Percentiles rank a stretch among this genome's conserved stretches.
phyloP scores from a whole-genome alignment of 2,329 filamentous ascomycete species.

The Trichoderma arundinaceum region DNA sequence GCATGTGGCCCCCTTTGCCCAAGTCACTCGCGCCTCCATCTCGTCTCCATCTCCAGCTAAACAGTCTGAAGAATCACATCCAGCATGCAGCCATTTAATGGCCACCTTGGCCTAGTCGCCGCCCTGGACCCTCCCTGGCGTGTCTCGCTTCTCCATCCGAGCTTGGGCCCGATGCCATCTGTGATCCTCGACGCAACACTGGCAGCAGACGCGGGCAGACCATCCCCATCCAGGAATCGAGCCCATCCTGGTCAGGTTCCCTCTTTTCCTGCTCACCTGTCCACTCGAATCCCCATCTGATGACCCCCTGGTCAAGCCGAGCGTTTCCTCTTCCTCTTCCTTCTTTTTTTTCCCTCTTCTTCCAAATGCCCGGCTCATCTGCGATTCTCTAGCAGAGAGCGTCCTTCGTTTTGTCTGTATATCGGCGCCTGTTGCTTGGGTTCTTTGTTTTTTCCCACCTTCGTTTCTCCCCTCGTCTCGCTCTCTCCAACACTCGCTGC shows the following conservation, averaged over 20 bases:
- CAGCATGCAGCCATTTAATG: background rate
- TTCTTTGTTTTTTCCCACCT: conserved; percentile 30
- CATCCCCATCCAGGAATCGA: conserved; percentile 31
- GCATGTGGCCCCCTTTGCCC: background rate
- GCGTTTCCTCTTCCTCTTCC: conserved; percentile 28
- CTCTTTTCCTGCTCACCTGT: conserved; percentile 29
- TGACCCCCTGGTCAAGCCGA: conserved; percentile 17
- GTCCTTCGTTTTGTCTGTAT: conserved; percentile 30
- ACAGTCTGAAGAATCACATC: too few species aligned
- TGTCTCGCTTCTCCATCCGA: conserved; percentile 31
- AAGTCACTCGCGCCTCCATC: background rate
- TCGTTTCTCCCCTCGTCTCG: conserved; percentile 29
- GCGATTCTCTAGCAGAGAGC: conserved; percentile 29
- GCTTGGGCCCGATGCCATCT: conserved; percentile 30
- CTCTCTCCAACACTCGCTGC: conserved; percentile 23
- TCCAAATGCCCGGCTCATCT: conserved; percentile 22
- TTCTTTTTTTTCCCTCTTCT: conserved; percentile 12
- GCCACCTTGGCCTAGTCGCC: background rate
- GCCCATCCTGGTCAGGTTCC: conserved; percentile 23
- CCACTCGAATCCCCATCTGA: conserved; percentile 26
- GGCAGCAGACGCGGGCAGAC: conserved; percentile 27
- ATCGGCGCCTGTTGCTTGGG: conserved; percentile 8
- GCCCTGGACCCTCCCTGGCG: conserved; percentile 19
- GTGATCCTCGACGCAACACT: conserved; percentile 29
- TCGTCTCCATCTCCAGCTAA: conserved; percentile 1